Percentiles rank a stretch among this genome's conserved stretches.
Conservation (phyloP, 139 green algal genomes). For the Raphidocelis subcapitata region DNA sequence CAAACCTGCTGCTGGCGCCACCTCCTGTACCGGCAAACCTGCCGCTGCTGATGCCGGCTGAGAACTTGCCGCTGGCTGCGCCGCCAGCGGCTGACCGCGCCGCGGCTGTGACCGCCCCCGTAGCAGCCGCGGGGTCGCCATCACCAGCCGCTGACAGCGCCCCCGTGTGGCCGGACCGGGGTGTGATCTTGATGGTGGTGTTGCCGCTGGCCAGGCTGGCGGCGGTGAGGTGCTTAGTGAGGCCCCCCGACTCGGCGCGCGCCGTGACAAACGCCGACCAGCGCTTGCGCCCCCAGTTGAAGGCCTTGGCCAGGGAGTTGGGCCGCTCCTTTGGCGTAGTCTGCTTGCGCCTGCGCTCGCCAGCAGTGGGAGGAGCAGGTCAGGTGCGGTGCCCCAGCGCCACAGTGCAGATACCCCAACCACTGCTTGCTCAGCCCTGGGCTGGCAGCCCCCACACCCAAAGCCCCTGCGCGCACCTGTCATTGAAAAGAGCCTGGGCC, state of each 20-base stretch:
- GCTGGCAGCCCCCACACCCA: no score
- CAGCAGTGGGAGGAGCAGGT: no score
- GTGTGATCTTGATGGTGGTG: not conserved
- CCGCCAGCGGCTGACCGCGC: not conserved
- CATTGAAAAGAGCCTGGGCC: constrained; percentile 64
- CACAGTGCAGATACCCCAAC: no score
- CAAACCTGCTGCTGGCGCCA: no score
- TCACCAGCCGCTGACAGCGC: no score
- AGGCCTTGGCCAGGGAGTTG: not conserved
- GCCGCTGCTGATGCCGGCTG: not conserved
- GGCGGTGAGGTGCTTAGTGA: not conserved
- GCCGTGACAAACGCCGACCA: constrained; percentile 36
- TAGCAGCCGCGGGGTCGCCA: no score
- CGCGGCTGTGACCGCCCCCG: no score
- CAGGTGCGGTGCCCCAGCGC: no score
- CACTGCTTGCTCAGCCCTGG: no score
- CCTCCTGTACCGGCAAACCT: not conserved
- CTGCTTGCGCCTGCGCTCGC: no score
- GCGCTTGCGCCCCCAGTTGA: not conserved
- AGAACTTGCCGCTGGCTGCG: not conserved
- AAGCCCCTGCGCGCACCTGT: constrained; percentile 15
- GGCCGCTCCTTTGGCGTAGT: no score
- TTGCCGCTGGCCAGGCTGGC: not conserved
- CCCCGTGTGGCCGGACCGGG: not conserved
- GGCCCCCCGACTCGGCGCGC: constrained; percentile 1